Evolutionary conservation across 225 moss, liverwort and hornwort species (phyloP).

Genomic region (Rhytidiadelphus loreus): DNA sequence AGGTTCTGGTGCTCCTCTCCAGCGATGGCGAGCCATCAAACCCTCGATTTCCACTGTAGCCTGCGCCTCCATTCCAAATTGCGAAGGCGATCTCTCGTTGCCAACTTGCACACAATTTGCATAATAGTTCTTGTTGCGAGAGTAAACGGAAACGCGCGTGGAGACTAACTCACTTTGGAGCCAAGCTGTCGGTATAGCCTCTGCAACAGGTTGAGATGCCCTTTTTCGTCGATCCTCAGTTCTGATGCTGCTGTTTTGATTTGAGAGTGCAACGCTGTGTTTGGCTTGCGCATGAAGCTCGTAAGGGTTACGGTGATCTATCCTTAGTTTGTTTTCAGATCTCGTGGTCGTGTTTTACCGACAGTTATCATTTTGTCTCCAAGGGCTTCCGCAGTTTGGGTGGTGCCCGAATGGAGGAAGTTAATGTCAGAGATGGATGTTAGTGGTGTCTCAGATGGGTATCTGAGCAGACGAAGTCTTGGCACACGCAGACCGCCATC

Average conservation of each 20-base stretch:
- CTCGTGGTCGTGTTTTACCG: background rate
- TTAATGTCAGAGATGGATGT: background rate
- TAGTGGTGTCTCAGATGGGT: background rate
- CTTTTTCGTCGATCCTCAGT: background rate
- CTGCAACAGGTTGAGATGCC: background rate
- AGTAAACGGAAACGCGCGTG: background rate
- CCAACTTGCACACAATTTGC: background rate
- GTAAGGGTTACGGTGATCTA: background rate
- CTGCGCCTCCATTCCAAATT: background rate
- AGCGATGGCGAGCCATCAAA: no score
- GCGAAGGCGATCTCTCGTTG: background rate
- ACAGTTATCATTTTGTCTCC: background rate
- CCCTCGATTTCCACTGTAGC: no score
- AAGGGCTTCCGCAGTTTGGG: background rate
- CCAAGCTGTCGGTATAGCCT: background rate
- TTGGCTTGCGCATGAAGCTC: background rate
- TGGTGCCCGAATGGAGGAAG: background rate
- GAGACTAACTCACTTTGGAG: background rate
- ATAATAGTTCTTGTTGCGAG: no score
- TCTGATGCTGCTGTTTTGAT: background rate
- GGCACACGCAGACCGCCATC: background rate
- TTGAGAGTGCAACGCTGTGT: background rate
- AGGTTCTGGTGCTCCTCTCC: no score
- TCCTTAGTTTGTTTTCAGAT: background rate
- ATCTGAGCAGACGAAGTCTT: background rate